Evolutionary conservation across 2,329 filamentous ascomycete genomes (phyloP).

Genomic region (Blastomyces silverae): DNA sequence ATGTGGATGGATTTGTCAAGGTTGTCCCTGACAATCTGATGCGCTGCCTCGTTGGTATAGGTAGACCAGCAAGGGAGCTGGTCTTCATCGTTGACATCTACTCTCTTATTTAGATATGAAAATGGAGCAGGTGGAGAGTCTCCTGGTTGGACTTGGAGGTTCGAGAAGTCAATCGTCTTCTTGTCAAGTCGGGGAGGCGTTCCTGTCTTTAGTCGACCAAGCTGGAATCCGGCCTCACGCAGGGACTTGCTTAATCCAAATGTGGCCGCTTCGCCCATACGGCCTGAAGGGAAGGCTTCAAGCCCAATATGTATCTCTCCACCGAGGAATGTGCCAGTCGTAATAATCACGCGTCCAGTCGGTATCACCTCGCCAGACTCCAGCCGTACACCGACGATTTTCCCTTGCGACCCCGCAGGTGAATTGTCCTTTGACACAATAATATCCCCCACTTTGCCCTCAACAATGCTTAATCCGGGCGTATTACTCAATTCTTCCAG

Average conservation of each 20-base stretch:
- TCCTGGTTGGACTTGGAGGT: constrained; percentile 66
- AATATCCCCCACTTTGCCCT: constrained; percentile 88
- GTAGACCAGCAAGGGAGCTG: constrained; percentile 85
- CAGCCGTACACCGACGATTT: constrained; percentile 75
- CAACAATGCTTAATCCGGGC: constrained; percentile 69
- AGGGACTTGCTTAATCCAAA: constrained; percentile 88
- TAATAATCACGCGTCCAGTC: constrained; percentile 80
- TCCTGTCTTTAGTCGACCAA: constrained; percentile 90
- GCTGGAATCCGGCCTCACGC: constrained; percentile 74
- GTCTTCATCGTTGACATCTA: constrained; percentile 60
- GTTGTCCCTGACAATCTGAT: constrained; percentile 77
- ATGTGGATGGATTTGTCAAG: constrained; percentile 97
- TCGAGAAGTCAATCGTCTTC: constrained; percentile 70
- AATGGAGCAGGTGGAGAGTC: constrained; percentile 85
- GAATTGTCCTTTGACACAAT: constrained; percentile 56
- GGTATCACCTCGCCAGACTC: constrained; percentile 80
- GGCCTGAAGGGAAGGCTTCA: constrained; percentile 73
- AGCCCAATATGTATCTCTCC: constrained; percentile 96
- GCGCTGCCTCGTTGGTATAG: constrained; percentile 74
- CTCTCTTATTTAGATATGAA: constrained; percentile 75
- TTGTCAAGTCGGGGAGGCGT: constrained; percentile 83
- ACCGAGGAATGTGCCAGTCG: constrained; percentile 89
- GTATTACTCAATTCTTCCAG: constrained; percentile 73
- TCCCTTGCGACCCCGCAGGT: constrained; percentile 52
- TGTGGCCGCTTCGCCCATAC: constrained; percentile 90